Percentiles rank a stretch among this genome's conserved stretches.
Evolutionary conservation across 2,329 filamentous ascomycete genomes (phyloP).

Genomic region (Plenodomus biglobosus): DNA sequence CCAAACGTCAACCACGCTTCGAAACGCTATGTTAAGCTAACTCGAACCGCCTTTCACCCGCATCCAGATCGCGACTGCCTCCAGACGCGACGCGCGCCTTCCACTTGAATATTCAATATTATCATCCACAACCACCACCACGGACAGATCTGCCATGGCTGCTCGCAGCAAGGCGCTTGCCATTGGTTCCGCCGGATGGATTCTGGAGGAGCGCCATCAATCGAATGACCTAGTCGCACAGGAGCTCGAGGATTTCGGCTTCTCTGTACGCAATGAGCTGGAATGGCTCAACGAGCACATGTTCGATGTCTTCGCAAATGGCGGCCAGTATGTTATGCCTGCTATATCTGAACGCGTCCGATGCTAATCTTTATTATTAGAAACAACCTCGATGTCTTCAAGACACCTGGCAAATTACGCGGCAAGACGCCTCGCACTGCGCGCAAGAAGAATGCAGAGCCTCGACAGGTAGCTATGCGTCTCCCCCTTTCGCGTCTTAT

Average conservation of each 20-base stretch:
- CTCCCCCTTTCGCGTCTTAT: constrained; percentile 46
- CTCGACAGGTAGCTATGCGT: constrained; percentile 64
- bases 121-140: constrained; percentile 4
- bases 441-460: constrained; percentile 61
- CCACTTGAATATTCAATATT: constrained; percentile 3
- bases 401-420: constrained; percentile 81
- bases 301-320: constrained; percentile 85
- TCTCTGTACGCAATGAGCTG: constrained; percentile 87
- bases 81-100: constrained; percentile 26
- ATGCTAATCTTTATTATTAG: constrained; percentile 53
- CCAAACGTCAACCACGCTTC: constrained; percentile 12
- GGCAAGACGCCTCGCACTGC: constrained; percentile 77
- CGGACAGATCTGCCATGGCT: constrained; percentile 30
- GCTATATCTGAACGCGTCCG: constrained; percentile 3
- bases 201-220: constrained; percentile 79
- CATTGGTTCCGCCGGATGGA: constrained; percentile 83
- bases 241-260: constrained; percentile 91
- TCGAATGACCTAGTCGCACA: constrained; percentile 73
- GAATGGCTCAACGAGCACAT: constrained; percentile 99
- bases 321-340: constrained; percentile 70
- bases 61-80: constrained; percentile 14
- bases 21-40: constrained; percentile 26
- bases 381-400: constrained; percentile 93
- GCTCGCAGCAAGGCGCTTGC: constrained; percentile 48
- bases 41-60: constrained; percentile 3